Base-by-base conservation (phyloP, 1,284 basidiomycete species). In the Cystobasidium sp. region DNA sequence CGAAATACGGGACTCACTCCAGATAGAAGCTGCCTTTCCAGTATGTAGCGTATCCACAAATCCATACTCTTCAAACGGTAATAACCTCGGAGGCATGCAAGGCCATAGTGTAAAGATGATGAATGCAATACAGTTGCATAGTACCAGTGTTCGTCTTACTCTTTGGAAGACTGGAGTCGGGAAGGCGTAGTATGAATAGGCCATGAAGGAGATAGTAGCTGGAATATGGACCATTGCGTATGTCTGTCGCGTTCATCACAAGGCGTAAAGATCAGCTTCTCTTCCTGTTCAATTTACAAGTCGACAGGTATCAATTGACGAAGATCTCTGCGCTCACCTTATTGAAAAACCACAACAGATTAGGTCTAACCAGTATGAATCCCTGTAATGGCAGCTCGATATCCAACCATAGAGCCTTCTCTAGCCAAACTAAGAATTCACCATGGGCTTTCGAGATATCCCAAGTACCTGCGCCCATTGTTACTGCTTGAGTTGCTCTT, bases 211-310 rank as follows among this genome's bases (percentile, higher is more conserved):
- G 74, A 83, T 82, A 6, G 82, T 83, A 3, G 82, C 82, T 20
- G 82, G 82, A 53, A 83, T 82, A 72, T 82, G 82, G 37, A 83
- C 81, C 80, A 82, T 82, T 20, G 82, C 81, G 77, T 83, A 83
- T 37, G 81, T 81, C 72, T 81, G 20, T 5, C 82, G n/a, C n/a
- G n/a, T n/a, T n/a, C n/a, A n/a, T n/a, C n/a, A n/a, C n/a, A n/a
- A n/a, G n/a, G n/a, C n/a, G n/a, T n/a, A n/a, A n/a, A n/a, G n/a
- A n/a, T n/a, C n/a, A n/a, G n/a, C n/a, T n/a, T n/a, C n/a, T n/a
- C n/a, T n/a, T n/a, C n/a, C n/a, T n/a, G n/a, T n/a, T n/a, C n/a
- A n/a, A n/a, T n/a, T n/a, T n/a, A n/a, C n/a, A n/a, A n/a, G n/a
- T n/a, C n/a, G n/a, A n/a, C n/a, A n/a, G n/a, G n/a, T n/a, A n/a